These are phyloP conservation scores for Magnolia kwangsiensis DNA, from an alignment of 164 flowering plant species.

Conservation along the genomic window DNA sequence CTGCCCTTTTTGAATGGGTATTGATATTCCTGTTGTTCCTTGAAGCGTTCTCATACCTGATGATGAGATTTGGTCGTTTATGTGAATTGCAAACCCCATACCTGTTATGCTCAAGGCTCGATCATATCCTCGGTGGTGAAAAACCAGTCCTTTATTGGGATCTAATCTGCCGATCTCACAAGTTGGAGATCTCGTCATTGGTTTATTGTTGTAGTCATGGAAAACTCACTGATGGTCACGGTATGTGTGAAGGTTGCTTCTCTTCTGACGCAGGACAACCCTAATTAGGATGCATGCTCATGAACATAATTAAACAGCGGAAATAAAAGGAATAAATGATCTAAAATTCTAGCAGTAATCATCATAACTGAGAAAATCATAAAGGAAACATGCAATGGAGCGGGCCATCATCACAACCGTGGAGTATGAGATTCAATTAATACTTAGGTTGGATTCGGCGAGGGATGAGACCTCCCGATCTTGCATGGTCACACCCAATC, in stretches of 20 bases:
- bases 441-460: too few relatives aligned
- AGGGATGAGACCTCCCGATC: too few relatives aligned
- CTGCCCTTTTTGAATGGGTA: conserved; percentile 73
- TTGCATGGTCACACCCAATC: too few relatives aligned
- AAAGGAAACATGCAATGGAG: too few relatives aligned
- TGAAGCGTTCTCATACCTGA: conserved; percentile 60
- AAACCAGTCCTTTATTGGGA: conserved; percentile 51
- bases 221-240: conserved; percentile 47
- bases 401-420: too few relatives aligned
- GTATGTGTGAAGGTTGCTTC: conserved; percentile 61
- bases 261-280: too few relatives aligned
- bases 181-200: conserved; percentile 50
- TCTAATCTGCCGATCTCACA: conserved; percentile 49
- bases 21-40: conserved; percentile 60
- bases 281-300: too few relatives aligned
- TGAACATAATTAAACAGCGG: too few relatives aligned
- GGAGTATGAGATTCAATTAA: too few relatives aligned
- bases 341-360: too few relatives aligned
- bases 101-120: conserved; percentile 76
- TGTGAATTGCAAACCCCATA: conserved; percentile 71
- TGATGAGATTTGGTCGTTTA: conserved; percentile 57
- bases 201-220: conserved; percentile 49
- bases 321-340: too few relatives aligned
- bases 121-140: conserved; percentile 47
- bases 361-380: too few relatives aligned